A percentile compares a stretch with the other conserved stretches of the same genome.
These are phyloP conservation scores for Ensete glaucum DNA, from an alignment of 176 grass and related monocot genomes.

Conservation along the genomic window DNA sequence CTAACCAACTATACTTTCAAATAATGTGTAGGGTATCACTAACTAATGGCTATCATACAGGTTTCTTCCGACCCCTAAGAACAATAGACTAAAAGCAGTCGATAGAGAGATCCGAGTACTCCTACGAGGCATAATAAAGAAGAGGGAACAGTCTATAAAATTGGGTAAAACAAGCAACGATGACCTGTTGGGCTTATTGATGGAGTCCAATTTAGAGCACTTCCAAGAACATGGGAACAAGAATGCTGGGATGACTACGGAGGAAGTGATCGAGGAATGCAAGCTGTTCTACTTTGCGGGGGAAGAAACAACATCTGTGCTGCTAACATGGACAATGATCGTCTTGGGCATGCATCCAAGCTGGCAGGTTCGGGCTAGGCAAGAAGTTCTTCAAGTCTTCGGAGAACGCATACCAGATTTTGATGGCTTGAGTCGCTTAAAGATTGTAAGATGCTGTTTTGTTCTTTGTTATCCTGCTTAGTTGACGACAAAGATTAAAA, in stretches of 20 bases:
- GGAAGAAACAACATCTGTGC: slow-evolving; percentile 67
- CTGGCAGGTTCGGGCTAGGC: slow-evolving; percentile 65
- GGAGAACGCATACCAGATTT: slow-evolving; percentile 36
- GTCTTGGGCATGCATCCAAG: slow-evolving; percentile 41
- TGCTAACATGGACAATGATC: slow-evolving; percentile 74
- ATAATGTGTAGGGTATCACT: neutral
- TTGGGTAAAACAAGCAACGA: slow-evolving; percentile 14
- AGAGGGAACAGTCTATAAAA: slow-evolving; percentile 29
- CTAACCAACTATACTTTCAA: no score
- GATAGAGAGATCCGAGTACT: slow-evolving; percentile 30
- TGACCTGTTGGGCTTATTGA: slow-evolving; percentile 38
- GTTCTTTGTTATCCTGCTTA: neutral
- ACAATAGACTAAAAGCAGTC: slow-evolving; percentile 35
- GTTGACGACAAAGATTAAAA: no score
- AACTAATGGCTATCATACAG: slow-evolving; percentile 7
- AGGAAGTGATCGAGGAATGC: slow-evolving; percentile 80
- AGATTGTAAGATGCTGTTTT: slow-evolving; percentile 31
- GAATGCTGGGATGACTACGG: slow-evolving; percentile 34
- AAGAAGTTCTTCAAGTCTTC: slow-evolving; percentile 50
- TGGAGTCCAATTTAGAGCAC: slow-evolving; percentile 40
- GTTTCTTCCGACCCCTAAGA: slow-evolving; percentile 37
- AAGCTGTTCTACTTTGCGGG: slow-evolving; percentile 90
- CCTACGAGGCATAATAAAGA: slow-evolving; percentile 27
- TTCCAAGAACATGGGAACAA: slow-evolving; percentile 15
- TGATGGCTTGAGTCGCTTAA: slow-evolving; percentile 44